Percentiles rank a stretch among this genome's conserved stretches.
Evolutionary conservation across 1,284 basidiomycete genomes (phyloP).

Genomic region (Ganoderma meredithae): DNA sequence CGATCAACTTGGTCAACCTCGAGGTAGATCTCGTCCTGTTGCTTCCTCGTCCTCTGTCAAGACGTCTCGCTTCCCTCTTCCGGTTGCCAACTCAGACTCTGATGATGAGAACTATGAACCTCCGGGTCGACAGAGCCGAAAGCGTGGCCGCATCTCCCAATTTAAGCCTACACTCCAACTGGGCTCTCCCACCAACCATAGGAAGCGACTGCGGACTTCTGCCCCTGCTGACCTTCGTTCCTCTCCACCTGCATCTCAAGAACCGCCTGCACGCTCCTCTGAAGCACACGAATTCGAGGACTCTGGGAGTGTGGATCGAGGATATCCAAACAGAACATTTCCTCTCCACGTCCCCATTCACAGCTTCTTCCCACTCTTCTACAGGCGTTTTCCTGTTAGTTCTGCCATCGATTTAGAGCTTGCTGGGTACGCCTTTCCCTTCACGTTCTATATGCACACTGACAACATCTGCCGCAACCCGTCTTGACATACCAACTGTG

Average conservation of each 20-base stretch:
- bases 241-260: background rate
- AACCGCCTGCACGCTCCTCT: background rate
- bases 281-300: background rate
- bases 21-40: background rate
- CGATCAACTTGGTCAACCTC: conserved; percentile 17
- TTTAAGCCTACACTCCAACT: background rate
- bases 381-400: conserved; percentile 69
- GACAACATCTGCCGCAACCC: background rate
- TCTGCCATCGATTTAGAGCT: conserved; percentile 52
- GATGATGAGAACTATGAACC: conserved; percentile 30
- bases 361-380: conserved; percentile 61
- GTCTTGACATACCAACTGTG: too few species aligned
- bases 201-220: conserved; percentile 17
- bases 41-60: conserved; percentile 16
- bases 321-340: conserved; percentile 51
- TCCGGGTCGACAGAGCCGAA: conserved; percentile 12
- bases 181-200: background rate
- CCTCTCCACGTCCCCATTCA: conserved; percentile 55
- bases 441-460: conserved; percentile 4
- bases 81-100: conserved; percentile 11
- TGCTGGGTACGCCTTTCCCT: conserved; percentile 36
- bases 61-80: conserved; percentile 14
- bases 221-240: conserved; percentile 4
- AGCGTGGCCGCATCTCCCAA: conserved; percentile 16
- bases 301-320: background rate